These are phyloP conservation scores for Salinomyces thailandicus DNA, from an alignment of 2,329 filamentous ascomycete genomes.

Conservation along the genomic window DNA sequence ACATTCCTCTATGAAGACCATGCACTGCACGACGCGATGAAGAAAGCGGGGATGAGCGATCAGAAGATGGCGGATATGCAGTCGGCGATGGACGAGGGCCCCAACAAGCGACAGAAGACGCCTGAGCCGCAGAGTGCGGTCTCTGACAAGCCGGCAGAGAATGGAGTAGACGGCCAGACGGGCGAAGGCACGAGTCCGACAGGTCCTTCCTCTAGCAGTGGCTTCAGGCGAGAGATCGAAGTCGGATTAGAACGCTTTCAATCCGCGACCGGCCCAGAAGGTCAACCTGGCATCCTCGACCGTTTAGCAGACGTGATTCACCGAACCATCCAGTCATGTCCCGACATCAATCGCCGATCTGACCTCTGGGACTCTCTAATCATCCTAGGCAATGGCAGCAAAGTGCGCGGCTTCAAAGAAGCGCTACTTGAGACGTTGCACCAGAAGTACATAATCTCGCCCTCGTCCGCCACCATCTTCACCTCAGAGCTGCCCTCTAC, in stretches of 20 bases:
- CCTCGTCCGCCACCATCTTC: slow-evolving; percentile 89
- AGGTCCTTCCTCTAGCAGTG: slow-evolving; percentile 16
- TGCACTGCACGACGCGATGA: slow-evolving; percentile 43
- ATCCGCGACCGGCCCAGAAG: slow-evolving; percentile 40
- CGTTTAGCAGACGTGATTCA: slow-evolving; percentile 77
- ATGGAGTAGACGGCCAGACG: slow-evolving; percentile 10
- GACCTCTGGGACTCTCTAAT: slow-evolving; percentile 87
- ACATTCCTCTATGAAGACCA: slow-evolving; percentile 66
- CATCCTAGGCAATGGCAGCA: slow-evolving; percentile 79
- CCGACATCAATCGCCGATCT: slow-evolving; percentile 73
- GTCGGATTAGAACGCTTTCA: slow-evolving; percentile 66
- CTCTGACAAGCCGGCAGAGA: slow-evolving; percentile 27
- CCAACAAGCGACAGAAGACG: slow-evolving; percentile 31
- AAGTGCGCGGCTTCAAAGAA: slow-evolving; percentile 68
- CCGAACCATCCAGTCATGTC: slow-evolving; percentile 68
- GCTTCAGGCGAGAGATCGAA: slow-evolving; percentile 54
- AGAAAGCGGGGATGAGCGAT: slow-evolving; percentile 38
- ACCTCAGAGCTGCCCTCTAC: slow-evolving; percentile 93
- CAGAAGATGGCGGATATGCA: slow-evolving; percentile 42
- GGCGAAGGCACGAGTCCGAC: slow-evolving; percentile 1
- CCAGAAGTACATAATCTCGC: slow-evolving; percentile 79
- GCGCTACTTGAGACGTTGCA: slow-evolving; percentile 71
- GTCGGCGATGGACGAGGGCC: slow-evolving; percentile 40
- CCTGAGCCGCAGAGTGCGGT: slow-evolving; percentile 25
- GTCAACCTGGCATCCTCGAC: slow-evolving; percentile 53